Base-by-base conservation (phyloP, 108 stramenopile species). In the Cylindrotheca fusiformis region DNA sequence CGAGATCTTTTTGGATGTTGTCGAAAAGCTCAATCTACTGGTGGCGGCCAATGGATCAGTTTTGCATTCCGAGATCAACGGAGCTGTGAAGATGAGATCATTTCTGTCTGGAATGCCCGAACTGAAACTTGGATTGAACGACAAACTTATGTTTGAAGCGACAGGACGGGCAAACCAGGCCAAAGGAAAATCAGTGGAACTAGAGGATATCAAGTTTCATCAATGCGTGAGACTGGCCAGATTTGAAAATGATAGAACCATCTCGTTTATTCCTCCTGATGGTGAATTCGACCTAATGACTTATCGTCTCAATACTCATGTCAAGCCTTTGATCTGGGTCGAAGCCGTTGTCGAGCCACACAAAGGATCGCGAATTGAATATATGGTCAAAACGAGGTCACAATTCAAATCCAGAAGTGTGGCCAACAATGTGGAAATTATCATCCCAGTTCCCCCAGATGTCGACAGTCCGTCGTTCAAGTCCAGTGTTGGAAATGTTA, bases 191-290 rank as follows among this genome's bases (percentile, higher is more conserved):
- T 85, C 97, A 4, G 95, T 99, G 0, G 99, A 99, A 64, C 78
- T 99, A 59, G 97, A 99, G 69, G 99, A 99, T 72, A 97, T 99
- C 58, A 99, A 98, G 67, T 99, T 99, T 63, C 99, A 99, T 74
- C 99, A 99, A 65, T 99, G 99, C 64, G 99, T 99, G 36, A 82
- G 97, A 24, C 81, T 99, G 41, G 97, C 97, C 3, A 81, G 97
- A 19, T 99, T 99, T 63, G 99, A 99, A 72, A 98, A 99, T 54
- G 98, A 99, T 69, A 80, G 98, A 49, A 99, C 99, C 29, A 99
- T 99, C 60, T 91, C 89, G 19, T 99, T 99, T 79, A 98, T 99
- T 50, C 99, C 99, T 3, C 99, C 99, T 8, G 99, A 99, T 69
- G 99, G 99, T 19, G 99, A 98, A 77, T 98, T 98, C 48, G 97